A percentile compares a stretch with the other conserved stretches of the same genome.
Evolutionary conservation across 2,329 filamentous ascomycete species (phyloP).

Genomic region (Helminthosporium solani): DNA sequence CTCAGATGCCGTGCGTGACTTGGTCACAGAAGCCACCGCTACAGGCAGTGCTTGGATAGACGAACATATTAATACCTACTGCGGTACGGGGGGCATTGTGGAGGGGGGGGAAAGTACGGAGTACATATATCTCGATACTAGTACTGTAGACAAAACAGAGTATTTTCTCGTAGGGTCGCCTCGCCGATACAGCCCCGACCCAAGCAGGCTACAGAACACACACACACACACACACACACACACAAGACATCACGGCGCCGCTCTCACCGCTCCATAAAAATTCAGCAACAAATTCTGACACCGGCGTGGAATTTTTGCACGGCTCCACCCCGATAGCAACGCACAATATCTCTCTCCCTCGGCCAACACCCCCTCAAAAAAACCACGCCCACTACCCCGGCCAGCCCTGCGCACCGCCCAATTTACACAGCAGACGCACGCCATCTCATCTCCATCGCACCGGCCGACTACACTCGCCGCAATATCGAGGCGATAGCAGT

Average conservation of each 20-base stretch:
- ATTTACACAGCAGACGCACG: slow-evolving; percentile 18
- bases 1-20: background rate
- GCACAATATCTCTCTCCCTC: background rate
- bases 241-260: slow-evolving; percentile 5
- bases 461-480: background rate
- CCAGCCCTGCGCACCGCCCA: slow-evolving; percentile 10
- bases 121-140: too few species aligned
- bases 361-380: too few species aligned
- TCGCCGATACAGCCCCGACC: slow-evolving; percentile 7
- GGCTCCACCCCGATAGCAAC: slow-evolving; percentile 1
- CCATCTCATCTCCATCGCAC: slow-evolving; percentile 14
- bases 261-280: slow-evolving; percentile 7
- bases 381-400: too few species aligned
- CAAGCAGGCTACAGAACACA: too few species aligned
- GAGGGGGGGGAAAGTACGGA: too few species aligned
- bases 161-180: background rate
- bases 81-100: too few species aligned
- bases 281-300: slow-evolving; percentile 9
- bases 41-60: too few species aligned
- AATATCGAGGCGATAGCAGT: slow-evolving; percentile 1
- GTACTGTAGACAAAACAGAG: background rate
- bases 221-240: too few species aligned
- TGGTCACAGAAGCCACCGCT: background rate
- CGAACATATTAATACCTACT: too few species aligned
- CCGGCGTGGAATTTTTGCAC: slow-evolving; percentile 2